phyloP scores from a whole-genome alignment of 2,329 filamentous ascomycete species.

The Pyrenochaeta sp. region DNA sequence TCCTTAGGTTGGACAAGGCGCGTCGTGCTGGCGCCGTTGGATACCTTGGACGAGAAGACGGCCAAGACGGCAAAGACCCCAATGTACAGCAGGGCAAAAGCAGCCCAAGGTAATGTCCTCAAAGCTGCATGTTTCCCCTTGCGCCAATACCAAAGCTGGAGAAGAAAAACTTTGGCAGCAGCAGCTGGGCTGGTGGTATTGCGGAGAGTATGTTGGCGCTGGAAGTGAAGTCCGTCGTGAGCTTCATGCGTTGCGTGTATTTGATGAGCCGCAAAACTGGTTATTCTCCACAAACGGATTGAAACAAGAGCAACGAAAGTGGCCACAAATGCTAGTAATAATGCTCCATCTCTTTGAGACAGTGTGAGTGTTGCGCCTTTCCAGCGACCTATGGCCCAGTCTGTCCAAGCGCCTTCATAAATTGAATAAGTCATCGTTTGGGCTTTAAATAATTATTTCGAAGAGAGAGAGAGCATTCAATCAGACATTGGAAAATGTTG shows the following conservation, averaged over 20 bases:
- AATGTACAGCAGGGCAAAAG: not conserved
- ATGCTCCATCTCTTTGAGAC: not conserved
- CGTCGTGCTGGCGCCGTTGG: not conserved
- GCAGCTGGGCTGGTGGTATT: not conserved
- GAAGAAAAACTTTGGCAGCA: not conserved
- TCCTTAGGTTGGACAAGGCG: not conserved
- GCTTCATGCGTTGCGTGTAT: not conserved
- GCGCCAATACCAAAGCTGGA: slow-evolving; percentile 1
- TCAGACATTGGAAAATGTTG: too few relatives aligned
- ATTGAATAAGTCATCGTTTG: not conserved
- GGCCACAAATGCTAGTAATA: slow-evolving; percentile 1
- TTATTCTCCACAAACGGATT: slow-evolving; percentile 1
- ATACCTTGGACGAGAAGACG: not conserved
- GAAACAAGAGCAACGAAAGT: not conserved
- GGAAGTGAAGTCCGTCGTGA: slow-evolving; percentile 1
- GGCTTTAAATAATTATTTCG: too few relatives aligned
- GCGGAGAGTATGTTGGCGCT: slow-evolving; percentile 1
- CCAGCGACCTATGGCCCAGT: not conserved
- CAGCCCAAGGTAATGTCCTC: not conserved
- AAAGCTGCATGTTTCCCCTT: not conserved
- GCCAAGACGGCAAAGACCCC: not conserved
- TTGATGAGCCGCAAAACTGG: not conserved
- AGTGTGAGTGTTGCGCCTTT: not conserved
- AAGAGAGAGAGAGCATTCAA: too few relatives aligned
- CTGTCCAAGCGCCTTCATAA: not conserved